Base-by-base conservation (phyloP, 768 basidiomycete species). In the Hypsizygus marmoreus region DNA sequence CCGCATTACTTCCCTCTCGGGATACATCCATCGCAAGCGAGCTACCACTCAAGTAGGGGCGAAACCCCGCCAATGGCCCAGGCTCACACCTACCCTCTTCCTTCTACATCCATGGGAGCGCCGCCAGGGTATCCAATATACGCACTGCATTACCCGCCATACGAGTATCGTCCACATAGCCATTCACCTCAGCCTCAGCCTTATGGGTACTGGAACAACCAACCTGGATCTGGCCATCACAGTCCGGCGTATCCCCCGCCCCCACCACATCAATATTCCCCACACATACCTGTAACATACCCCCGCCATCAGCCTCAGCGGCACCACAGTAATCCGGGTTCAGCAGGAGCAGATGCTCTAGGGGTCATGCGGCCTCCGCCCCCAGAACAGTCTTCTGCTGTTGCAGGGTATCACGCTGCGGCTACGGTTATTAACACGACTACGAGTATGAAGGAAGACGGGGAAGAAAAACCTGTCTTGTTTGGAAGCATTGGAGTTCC, bases 401-500 rank as follows among this genome's bases (percentile, higher is more conserved):
- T 70, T 11, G 63, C 68, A 17, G 63, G 65, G 10, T 70, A 70
- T 49, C 61, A 62, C 16, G 63, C 41, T 17, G 34, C 30, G 30
- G 28, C 23, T 0, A 33, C 33, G 14, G 30, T 34, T 8, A n/a
- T 19, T 19, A 24, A 16, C 22, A 14, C 24, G 6, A 19, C 8
- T 22, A 33, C 25, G n/a, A 23, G 35, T 36, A n/a, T 14, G 19
- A 26, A 30, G 17, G 44, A 24, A 45, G 51, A 54, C 6, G 38
- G 52, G 47, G 55, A 56, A 28, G 51, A 57, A 7, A 45, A 61
- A 51, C 63, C 65, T 40, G 70, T 82, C 30, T 66, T 79, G 4
- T 82, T 82, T 56, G 81, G 81, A 6, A 80, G 74, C 42, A 78
- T 81, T 43, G 64, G 62, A 29, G 46, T 63, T 17, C 49, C 59